Conservation (phyloP, 2,329 filamentous ascomycete genomes). For the Colletotrichum cuscutae region DNA sequence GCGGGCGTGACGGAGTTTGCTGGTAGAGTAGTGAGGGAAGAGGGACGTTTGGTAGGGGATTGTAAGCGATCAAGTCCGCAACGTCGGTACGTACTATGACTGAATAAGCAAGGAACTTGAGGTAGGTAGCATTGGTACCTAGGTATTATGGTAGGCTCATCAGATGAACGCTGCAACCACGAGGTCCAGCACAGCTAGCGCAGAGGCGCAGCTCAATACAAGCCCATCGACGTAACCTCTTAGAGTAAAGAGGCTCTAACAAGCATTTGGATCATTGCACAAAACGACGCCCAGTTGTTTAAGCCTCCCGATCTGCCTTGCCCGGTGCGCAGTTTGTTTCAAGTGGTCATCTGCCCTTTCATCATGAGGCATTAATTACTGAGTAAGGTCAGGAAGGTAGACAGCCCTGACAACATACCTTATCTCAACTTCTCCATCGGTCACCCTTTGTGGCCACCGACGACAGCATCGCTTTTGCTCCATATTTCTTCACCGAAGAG, state of each 20-base stretch:
- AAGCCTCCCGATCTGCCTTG: slow-evolving; percentile 18
- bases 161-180: background rate
- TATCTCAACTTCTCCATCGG: slow-evolving; percentile 6
- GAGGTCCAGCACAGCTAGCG: background rate
- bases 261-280: background rate
- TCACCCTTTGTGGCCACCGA: slow-evolving; percentile 14
- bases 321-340: background rate
- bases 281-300: background rate
- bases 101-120: background rate
- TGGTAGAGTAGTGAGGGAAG: background rate
- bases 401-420: background rate
- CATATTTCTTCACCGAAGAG: background rate
- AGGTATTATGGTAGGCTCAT: background rate
- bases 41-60: background rate
- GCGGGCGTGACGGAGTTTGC: background rate
- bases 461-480: background rate
- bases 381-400: background rate
- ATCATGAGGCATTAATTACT: background rate
- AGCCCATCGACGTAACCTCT: background rate
- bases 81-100: slow-evolving; percentile 3
- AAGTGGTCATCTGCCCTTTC: background rate
- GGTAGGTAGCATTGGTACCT: background rate
- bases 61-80: background rate
- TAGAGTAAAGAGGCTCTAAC: background rate
- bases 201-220: slow-evolving; percentile 23